Evolutionary conservation across 2,329 filamentous ascomycete species (phyloP).

Genomic region (Colletotrichum eleusines): DNA sequence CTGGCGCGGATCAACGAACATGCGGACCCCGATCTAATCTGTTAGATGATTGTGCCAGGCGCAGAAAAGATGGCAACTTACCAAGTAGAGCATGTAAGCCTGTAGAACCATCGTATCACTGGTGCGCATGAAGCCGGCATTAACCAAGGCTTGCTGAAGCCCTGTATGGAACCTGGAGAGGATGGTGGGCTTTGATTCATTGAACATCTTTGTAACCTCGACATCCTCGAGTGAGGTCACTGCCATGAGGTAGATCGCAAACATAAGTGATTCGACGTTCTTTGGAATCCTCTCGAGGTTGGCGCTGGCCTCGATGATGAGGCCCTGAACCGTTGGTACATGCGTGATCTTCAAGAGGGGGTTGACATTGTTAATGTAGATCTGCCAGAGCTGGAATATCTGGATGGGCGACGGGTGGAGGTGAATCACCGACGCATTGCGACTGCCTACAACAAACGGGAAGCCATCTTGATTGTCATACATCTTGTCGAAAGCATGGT

Average conservation of each 20-base stretch:
- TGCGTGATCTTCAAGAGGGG: slow-evolving; percentile 77
- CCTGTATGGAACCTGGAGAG: slow-evolving; percentile 67
- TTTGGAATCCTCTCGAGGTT: slow-evolving; percentile 66
- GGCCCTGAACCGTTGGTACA: slow-evolving; percentile 72
- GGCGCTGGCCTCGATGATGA: slow-evolving; percentile 71
- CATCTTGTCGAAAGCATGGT: slow-evolving; percentile 71
- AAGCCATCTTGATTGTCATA: slow-evolving; percentile 68
- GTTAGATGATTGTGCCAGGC: slow-evolving; percentile 11
- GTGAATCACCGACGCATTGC: slow-evolving; percentile 57
- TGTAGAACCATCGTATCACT: slow-evolving; percentile 75
- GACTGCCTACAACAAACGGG: slow-evolving; percentile 66
- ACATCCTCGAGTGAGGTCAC: slow-evolving; percentile 69
- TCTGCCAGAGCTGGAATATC: slow-evolving; percentile 76
- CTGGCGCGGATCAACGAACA: slow-evolving; percentile 70
- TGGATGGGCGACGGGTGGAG: slow-evolving; percentile 68
- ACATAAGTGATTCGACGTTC: slow-evolving; percentile 75
- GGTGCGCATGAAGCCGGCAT: slow-evolving; percentile 74
- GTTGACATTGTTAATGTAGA: slow-evolving; percentile 77
- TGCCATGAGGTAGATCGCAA: slow-evolving; percentile 72
- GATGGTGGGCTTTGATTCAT: slow-evolving; percentile 64
- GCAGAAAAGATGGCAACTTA: slow-evolving; percentile 52
- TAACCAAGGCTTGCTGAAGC: slow-evolving; percentile 73
- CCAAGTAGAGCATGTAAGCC: slow-evolving; percentile 75
- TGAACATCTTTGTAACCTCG: slow-evolving; percentile 64
- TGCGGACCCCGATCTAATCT: slow-evolving; percentile 59